These are phyloP conservation scores for Paraphaeosphaeria sporulosa DNA, from an alignment of 2,329 filamentous ascomycete genomes.

Conservation along the genomic window DNA sequence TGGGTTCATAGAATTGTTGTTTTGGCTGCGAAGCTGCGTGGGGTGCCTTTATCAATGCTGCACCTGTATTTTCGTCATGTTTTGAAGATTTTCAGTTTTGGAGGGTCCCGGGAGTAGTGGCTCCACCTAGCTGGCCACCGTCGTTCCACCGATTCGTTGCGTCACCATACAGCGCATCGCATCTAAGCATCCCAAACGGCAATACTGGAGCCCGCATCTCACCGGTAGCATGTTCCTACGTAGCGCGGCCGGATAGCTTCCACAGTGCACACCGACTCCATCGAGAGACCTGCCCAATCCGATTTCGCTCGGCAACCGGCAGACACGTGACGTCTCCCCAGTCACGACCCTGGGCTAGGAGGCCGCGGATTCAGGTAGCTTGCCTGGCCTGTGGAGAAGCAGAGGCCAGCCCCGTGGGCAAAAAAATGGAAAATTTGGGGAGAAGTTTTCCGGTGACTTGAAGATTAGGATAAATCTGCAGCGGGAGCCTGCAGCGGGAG, in stretches of 20 bases:
- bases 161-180: constrained; percentile 6
- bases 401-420: constrained; percentile 1
- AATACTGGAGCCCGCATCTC: constrained; percentile 7
- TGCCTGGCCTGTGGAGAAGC: constrained; percentile 3
- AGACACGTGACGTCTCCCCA: constrained; percentile 4
- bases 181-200: not conserved
- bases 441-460: not conserved
- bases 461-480: not conserved
- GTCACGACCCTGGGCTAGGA: not conserved
- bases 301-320: not conserved
- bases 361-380: constrained; percentile 1
- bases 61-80: constrained; percentile 9
- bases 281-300: not conserved
- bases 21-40: not conserved
- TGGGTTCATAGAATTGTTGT: not conserved
- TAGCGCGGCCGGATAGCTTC: constrained; percentile 9
- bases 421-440: constrained; percentile 2
- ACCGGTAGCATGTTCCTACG: constrained; percentile 3
- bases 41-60: constrained; percentile 4
- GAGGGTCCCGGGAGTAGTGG: constrained; percentile 12
- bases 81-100: constrained; percentile 6
- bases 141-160: constrained; percentile 18
- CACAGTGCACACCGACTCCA: constrained; percentile 5
- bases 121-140: constrained; percentile 16
- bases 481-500: not conserved